These are phyloP conservation scores for Castanospermum australe DNA, from an alignment of 306 rosid genomes.

Conservation along the genomic window DNA sequence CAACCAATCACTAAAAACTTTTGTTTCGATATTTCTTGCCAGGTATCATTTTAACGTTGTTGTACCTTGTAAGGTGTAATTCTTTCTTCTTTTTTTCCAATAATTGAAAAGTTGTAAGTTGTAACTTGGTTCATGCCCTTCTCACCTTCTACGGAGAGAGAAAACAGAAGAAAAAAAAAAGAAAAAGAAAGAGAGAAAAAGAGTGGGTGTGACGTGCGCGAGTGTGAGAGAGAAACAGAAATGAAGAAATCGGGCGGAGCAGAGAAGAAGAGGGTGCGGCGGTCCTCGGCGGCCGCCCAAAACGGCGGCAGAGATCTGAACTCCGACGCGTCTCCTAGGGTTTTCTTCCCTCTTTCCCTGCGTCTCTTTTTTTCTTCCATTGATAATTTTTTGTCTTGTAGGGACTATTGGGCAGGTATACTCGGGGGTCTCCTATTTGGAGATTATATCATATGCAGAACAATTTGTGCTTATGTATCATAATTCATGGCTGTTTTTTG, in stretches of 20 bases:
- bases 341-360: slow-evolving; percentile 30
- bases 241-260: slow-evolving; percentile 93
- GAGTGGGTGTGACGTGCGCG: not conserved
- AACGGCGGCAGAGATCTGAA: slow-evolving; percentile 77
- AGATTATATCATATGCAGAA: not conserved
- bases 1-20: too few relatives aligned
- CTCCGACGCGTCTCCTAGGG: slow-evolving; percentile 87
- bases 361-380: slow-evolving; percentile 6
- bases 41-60: too few relatives aligned
- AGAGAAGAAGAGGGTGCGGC: slow-evolving; percentile 92
- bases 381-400: too few relatives aligned
- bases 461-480: not conserved
- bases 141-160: not conserved
- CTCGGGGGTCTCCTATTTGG: not conserved
- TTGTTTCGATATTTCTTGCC: too few relatives aligned
- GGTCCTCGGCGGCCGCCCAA: slow-evolving; percentile 65
- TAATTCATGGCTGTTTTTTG: not conserved
- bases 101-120: too few relatives aligned
- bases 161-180: not conserved
- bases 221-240: not conserved
- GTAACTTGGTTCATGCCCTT: too few relatives aligned
- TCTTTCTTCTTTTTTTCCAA: too few relatives aligned
- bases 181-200: not conserved
- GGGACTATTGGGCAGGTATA: too few relatives aligned
- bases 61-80: too few relatives aligned